Evolutionary conservation across 2,329 filamentous ascomycete species (phyloP).

Genomic region (Colletotrichum liriopes): DNA sequence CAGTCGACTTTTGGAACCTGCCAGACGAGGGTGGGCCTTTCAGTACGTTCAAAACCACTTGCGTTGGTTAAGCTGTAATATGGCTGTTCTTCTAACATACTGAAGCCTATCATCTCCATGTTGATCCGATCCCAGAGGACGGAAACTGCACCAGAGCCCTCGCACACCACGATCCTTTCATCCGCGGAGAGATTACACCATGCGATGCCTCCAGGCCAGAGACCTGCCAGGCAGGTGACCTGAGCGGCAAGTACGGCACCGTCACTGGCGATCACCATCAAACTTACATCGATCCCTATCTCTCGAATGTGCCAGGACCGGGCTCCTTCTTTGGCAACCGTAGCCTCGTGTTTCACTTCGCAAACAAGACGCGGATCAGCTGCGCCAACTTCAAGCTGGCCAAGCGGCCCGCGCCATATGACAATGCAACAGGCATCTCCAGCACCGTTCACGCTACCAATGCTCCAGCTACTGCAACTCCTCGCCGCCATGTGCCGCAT

Average conservation of each 20-base stretch:
- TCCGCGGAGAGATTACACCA: conserved; percentile 72
- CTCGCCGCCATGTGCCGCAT: not conserved
- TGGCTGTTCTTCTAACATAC: conserved; percentile 18
- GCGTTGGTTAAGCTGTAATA: not conserved
- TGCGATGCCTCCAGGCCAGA: conserved; percentile 72
- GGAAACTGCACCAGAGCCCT: conserved; percentile 81
- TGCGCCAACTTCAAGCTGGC: conserved; percentile 73
- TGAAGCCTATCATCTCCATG: conserved; percentile 82
- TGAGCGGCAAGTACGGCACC: conserved; percentile 81
- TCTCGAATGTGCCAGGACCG: conserved; percentile 66
- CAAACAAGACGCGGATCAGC: conserved; percentile 66
- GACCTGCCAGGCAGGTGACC: conserved; percentile 83
- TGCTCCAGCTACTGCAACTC: not conserved
- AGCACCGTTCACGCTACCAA: not conserved
- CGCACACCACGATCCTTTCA: conserved; percentile 80
- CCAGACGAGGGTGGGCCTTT: conserved; percentile 53
- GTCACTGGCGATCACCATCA: conserved; percentile 64
- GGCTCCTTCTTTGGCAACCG: conserved; percentile 76
- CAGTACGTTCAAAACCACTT: conserved; percentile 60
- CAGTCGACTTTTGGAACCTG: conserved; percentile 71
- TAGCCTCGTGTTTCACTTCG: conserved; percentile 64
- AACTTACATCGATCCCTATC: conserved; percentile 70
- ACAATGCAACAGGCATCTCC: conserved; percentile 31
- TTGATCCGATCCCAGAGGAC: conserved; percentile 70
- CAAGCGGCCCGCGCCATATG: conserved; percentile 37